Evolutionary conservation across 805 yeast species (phyloP), one percentile per base, ranked within the genome.

Genomic region (Metschnikowia kofuensis): DNA sequence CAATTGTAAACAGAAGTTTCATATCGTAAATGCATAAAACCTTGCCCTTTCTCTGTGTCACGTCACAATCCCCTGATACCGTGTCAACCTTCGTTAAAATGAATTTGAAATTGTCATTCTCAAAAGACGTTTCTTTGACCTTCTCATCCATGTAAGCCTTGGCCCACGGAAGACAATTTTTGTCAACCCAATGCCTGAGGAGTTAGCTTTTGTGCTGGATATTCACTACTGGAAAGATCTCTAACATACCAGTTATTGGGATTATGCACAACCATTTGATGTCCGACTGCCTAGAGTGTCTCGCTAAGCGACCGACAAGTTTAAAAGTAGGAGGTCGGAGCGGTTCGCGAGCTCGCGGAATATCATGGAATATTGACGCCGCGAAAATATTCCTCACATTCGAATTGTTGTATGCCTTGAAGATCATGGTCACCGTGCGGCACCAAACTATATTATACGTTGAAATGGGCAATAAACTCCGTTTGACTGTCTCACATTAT

Each of bases 41-140:
- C 66, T 83, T 85, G 8, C 92, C 92, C 66, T 87, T 87, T 70
- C 95, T 79, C 66, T 87, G 92, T 21, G 89, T 83, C 12, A 87
- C 91, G 59, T 87, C 87, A 58, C 94, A 85, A 64, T 87, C 94
- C 21, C 95, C 95, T 7, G 72, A 61, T 14, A 73, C 64, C 6
- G 78, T 63, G 27, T 65, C 69, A 4, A 84, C 68, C 2, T 73
- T 59, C 15, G 67, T 67, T 39, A 83, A 58, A 8, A 65, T 48
- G 38, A 67, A 55, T 21, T 44, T 55, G 44, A 56, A 53, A 2
- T 42, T 52, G 15, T 66, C 72, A 34, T 62, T 51, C 45, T 66
- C 67, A 36, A 55, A 54, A 14, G 54, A 29, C 15, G 68, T 64
- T 49, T 65, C 55, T 26, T 61, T 54, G 29, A 82, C 65, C 26